A percentile compares a stretch with the other conserved stretches of the same genome.
Evolutionary conservation across 176 grass and related monocot genomes (phyloP).

Genomic region (Pontederia crassipes): DNA sequence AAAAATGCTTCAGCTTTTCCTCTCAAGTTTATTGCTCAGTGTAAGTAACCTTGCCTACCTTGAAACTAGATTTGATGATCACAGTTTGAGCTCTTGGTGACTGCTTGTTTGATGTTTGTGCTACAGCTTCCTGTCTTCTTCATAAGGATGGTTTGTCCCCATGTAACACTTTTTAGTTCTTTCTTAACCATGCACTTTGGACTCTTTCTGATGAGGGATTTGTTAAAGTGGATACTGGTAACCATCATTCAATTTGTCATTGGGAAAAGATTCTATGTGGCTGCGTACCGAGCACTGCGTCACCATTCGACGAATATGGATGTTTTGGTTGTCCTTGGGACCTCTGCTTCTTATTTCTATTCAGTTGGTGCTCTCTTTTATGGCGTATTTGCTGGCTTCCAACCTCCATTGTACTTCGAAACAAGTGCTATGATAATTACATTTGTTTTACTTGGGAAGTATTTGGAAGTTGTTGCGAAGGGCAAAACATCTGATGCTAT

Average conservation of each 20-base stretch:
- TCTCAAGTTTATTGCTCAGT: conserved; percentile 74
- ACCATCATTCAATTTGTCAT: conserved; percentile 41
- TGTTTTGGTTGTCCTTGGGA: conserved; percentile 86
- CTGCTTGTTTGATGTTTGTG: conserved; percentile 11
- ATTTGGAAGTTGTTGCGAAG: conserved; percentile 93
- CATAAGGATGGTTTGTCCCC: conserved; percentile 75
- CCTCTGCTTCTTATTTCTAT: conserved; percentile 83
- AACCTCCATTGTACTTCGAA: conserved; percentile 86
- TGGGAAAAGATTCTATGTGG: conserved; percentile 19
- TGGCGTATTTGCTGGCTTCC: conserved; percentile 53
- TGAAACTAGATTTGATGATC: background rate
- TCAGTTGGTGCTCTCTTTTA: conserved; percentile 79
- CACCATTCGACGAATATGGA: conserved; percentile 99
- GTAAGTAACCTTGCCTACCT: conserved; percentile 18
- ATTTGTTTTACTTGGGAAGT: conserved; percentile 92
- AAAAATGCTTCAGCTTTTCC: conserved; percentile 82
- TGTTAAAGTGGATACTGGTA: conserved; percentile 82
- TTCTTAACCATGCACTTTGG: conserved; percentile 64
- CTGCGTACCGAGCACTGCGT: conserved; percentile 25
- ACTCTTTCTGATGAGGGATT: conserved; percentile 69
- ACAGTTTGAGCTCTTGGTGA: conserved; percentile 8
- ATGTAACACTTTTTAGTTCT: conserved; percentile 50
- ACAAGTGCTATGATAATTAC: conserved; percentile 99
- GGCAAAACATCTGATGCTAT: conserved; percentile 95
- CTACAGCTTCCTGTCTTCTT: conserved; percentile 95